These are phyloP conservation scores for Phellopilus nigrolimitatus DNA, from an alignment of 1,284 basidiomycete species.

Conservation along the genomic window DNA sequence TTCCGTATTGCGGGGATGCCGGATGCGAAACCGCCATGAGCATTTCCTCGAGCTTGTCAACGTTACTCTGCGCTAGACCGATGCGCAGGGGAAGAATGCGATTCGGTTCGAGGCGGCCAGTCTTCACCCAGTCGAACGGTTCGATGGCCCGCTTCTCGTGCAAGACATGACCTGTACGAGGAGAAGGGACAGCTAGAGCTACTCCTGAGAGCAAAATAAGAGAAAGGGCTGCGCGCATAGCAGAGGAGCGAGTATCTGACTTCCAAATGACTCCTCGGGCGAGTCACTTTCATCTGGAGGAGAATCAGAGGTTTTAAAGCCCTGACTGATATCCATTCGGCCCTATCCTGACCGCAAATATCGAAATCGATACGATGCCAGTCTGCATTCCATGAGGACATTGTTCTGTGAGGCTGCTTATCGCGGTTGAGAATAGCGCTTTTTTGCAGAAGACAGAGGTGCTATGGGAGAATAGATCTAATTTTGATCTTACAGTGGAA, in stretches of 20 bases:
- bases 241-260: too few relatives aligned
- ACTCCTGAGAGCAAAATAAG: slow-evolving; percentile 2
- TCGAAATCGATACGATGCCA: too few relatives aligned
- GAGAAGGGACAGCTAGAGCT: slow-evolving; percentile 1
- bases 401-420: too few relatives aligned
- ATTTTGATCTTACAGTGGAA: too few relatives aligned
- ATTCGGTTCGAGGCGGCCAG: slow-evolving; percentile 14
- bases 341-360: not conserved
- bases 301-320: not conserved
- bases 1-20: slow-evolving; percentile 24
- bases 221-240: slow-evolving; percentile 1
- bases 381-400: too few relatives aligned
- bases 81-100: slow-evolving; percentile 16
- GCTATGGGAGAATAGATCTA: too few relatives aligned
- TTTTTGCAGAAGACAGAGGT: slow-evolving; percentile 1
- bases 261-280: not conserved
- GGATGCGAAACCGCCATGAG: slow-evolving; percentile 27
- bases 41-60: slow-evolving; percentile 26
- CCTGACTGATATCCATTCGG: not conserved
- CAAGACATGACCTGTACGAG: slow-evolving; percentile 10
- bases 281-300: not conserved
- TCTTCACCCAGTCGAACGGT: slow-evolving; percentile 13
- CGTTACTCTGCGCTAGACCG: slow-evolving; percentile 21
- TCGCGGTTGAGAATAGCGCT: too few relatives aligned
- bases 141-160: slow-evolving; percentile 19